phyloP scores from a whole-genome alignment of 106 monocot species.

The Platanthera guangdongensis region DNA sequence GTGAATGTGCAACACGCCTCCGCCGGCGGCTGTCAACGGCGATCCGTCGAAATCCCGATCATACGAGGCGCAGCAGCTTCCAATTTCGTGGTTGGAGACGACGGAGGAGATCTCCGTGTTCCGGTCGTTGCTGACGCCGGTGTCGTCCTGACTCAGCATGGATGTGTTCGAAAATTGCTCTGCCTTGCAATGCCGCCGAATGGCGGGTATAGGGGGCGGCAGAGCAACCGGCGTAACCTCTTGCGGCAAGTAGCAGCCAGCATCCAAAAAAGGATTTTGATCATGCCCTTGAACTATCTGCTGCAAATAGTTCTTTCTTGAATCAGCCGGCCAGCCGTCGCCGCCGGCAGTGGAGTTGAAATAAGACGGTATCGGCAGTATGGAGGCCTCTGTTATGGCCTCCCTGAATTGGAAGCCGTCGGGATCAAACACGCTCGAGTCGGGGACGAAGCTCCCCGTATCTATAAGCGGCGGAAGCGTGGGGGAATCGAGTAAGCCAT shows the following conservation, averaged over 20 bases:
- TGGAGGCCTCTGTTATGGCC: background rate
- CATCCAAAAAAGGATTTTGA: background rate
- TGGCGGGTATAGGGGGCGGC: no score
- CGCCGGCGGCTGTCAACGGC: background rate
- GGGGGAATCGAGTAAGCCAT: conserved; percentile 21
- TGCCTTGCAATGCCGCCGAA: conserved; percentile 34
- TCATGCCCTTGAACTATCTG: background rate
- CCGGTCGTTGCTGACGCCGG: conserved; percentile 44
- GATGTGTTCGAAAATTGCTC: conserved; percentile 54
- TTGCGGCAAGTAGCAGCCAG: background rate
- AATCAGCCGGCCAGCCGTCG: background rate
- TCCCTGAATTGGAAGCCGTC: background rate
- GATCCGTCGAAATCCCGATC: background rate
- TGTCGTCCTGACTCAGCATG: conserved; percentile 65
- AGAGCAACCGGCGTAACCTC: background rate
- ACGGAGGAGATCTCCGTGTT: conserved; percentile 53
- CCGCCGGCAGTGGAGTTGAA: background rate
- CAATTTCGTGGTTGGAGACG: background rate
- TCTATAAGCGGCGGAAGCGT: conserved; percentile 44
- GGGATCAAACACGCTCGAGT: background rate
- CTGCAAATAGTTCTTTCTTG: background rate
- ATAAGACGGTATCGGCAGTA: background rate
- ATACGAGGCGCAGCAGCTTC: background rate
- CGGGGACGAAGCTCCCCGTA: background rate
- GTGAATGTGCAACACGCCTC: background rate